Conservation (phyloP, 2,329 filamentous ascomycete species). For the Aureobasidium sp. region DNA sequence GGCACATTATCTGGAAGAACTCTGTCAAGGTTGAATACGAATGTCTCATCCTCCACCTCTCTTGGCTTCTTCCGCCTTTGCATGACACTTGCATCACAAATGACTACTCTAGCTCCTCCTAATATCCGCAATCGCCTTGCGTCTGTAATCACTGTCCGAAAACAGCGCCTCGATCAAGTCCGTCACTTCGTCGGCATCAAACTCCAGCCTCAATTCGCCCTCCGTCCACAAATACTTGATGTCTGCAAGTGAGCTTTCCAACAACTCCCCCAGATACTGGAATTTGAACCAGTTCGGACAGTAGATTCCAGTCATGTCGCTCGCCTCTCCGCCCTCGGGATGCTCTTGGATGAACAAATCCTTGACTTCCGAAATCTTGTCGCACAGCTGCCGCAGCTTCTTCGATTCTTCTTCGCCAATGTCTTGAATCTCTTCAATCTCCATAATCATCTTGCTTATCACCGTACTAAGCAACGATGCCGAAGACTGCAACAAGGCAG, state of each 20-base stretch:
- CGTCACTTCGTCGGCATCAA: slow-evolving; percentile 54
- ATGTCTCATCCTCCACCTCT: slow-evolving; percentile 1
- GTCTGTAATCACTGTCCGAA: slow-evolving; percentile 53
- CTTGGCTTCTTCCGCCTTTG: slow-evolving; percentile 4
- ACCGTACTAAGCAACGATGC: slow-evolving; percentile 53
- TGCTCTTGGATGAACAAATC: slow-evolving; percentile 49
- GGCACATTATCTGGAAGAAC: neutral
- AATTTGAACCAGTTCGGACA: slow-evolving; percentile 59
- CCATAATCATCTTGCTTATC: slow-evolving; percentile 53
- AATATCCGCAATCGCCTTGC: slow-evolving; percentile 53
- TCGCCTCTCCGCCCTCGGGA: slow-evolving; percentile 31
- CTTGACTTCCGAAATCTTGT: slow-evolving; percentile 48
- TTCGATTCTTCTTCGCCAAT: slow-evolving; percentile 58
- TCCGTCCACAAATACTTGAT: slow-evolving; percentile 61
- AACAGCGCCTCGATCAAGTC: slow-evolving; percentile 59
- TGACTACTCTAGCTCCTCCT: slow-evolving; percentile 24
- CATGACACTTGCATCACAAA: neutral
- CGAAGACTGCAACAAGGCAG: slow-evolving; percentile 54
- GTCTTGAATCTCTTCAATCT: slow-evolving; percentile 56
- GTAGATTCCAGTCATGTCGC: slow-evolving; percentile 53
- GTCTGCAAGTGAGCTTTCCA: slow-evolving; percentile 57
- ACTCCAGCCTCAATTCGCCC: slow-evolving; percentile 57
- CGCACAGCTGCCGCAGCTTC: slow-evolving; percentile 51
- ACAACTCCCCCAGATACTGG: slow-evolving; percentile 56
- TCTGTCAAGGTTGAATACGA: neutral